A percentile compares a stretch with the other conserved stretches of the same genome.
These are phyloP conservation scores for Aspergillus caelatus DNA, from an alignment of 2,329 filamentous ascomycete species.

Conservation along the genomic window DNA sequence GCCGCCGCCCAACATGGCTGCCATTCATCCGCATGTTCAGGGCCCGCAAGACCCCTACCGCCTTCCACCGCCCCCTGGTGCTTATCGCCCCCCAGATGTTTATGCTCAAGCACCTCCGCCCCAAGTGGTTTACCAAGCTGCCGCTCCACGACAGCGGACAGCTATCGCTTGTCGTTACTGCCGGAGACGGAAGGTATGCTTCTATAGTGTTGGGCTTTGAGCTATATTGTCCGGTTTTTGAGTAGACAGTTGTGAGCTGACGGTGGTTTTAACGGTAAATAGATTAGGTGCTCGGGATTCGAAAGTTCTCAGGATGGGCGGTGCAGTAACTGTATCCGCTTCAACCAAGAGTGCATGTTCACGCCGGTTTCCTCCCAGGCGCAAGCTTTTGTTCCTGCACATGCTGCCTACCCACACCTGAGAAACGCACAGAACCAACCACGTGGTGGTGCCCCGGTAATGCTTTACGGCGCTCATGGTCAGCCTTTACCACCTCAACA, in stretches of 20 bases:
- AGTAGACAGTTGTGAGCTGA: conserved; percentile 12
- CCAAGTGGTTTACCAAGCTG: conserved; percentile 47
- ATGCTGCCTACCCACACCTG: conserved; percentile 64
- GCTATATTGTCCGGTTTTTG: background rate
- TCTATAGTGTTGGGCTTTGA: background rate
- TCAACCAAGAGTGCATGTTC: conserved; percentile 77
- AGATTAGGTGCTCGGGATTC: conserved; percentile 78
- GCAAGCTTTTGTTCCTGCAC: conserved; percentile 73
- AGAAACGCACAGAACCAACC: conserved; percentile 42
- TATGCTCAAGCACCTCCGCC: conserved; percentile 42
- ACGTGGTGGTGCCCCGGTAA: conserved; percentile 36
- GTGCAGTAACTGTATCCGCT: conserved; percentile 72
- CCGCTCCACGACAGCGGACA: conserved; percentile 54
- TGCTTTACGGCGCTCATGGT: conserved; percentile 54
- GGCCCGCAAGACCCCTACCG: conserved; percentile 48
- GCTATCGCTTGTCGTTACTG: conserved; percentile 57
- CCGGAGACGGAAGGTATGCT: conserved; percentile 53
- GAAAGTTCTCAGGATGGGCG: conserved; percentile 71
- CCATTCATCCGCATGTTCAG: conserved; percentile 44
- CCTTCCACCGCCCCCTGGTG: conserved; percentile 46
- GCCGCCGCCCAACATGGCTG: conserved; percentile 44
- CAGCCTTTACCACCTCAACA: conserved; percentile 52
- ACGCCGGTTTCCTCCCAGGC: conserved; percentile 74
- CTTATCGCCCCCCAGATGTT: conserved; percentile 46
- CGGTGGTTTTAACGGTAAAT: conserved; percentile 16